Base-by-base conservation (phyloP, 306 rosid genomes). In the Pyrus bretschneideri region DNA sequence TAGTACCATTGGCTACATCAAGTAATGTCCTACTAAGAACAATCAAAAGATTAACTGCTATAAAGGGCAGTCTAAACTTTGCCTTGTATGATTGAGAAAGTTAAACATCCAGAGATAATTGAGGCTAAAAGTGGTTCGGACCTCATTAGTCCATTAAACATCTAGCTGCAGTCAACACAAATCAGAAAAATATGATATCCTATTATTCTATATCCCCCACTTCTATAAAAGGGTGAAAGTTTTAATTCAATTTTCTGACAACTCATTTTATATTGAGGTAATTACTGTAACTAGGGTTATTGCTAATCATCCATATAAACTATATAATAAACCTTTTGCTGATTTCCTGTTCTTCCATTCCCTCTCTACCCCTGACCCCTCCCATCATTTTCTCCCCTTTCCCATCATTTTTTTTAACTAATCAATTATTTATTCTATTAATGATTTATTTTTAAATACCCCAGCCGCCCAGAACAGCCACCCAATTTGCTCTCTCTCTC, bases 381-480 rank as follows among this genome's bases (percentile, higher is more conserved):
- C 31, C 81, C 81, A 71, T 72, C 86, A 75, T 70, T 79, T 83
- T 71, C 75, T 10, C 0, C 27, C 62, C 44, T 10, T 69, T 59
- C 72, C 81, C 83, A 76, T 76, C 86, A 71, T 58, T 79, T 83
- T 49, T 71, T 35, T 62, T 58, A 67, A 65, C 78, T 62, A 83
- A 27, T 69, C 72, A 76, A 79, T 82, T 61, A 76, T 54, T 55
- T 61, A 68, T 74, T 76, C 46, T 19, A 25, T 72, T 31, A 60
- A 63, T 22, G 42, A 68, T 80, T 72, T 60, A 61, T 79, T 82
- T 83, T 84, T 86, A 87, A 88, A 78, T 85, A 74, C 89, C 86
- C 27, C 75, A 82, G 91, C 97, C 93, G 95, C 92, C 93, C 90
- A 91, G 93, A 91, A 87, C 45, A 91, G 91, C 96, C 93, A 91